Conservation (phyloP, 345 rosid species). For the Psidium guajava region DNA sequence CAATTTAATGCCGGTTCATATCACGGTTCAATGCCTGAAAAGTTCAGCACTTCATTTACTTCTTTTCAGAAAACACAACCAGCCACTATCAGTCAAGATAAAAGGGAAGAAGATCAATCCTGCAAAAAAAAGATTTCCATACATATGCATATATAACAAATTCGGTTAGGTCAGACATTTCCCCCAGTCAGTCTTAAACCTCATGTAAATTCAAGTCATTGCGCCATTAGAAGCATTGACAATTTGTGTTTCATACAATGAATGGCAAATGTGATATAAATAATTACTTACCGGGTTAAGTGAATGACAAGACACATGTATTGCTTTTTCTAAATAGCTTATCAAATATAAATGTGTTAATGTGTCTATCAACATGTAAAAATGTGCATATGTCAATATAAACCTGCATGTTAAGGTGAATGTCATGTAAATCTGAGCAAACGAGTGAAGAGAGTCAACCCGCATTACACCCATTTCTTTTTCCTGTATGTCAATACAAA, state of each 20-base stretch:
- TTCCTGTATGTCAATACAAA: background rate
- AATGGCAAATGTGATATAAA: background rate
- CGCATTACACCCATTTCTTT: background rate
- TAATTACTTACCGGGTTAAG: background rate
- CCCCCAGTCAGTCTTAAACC: background rate
- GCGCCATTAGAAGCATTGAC: background rate
- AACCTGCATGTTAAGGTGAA: background rate
- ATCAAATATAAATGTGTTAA: background rate
- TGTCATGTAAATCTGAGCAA: background rate
- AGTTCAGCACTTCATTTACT: background rate
- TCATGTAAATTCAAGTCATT: background rate
- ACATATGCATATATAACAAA: background rate
- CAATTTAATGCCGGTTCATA: background rate
- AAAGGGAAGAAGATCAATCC: background rate
- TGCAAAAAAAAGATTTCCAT: background rate
- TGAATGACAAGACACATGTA: background rate
- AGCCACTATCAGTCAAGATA: background rate
- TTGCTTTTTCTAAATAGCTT: background rate
- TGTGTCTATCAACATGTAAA: background rate
- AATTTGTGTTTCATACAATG: background rate
- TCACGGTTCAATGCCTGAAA: background rate
- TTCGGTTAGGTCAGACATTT: background rate
- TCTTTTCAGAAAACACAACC: background rate
- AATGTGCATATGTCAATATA: background rate
- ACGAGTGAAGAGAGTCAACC: background rate